A percentile compares a stretch with the other conserved stretches of the same genome.
phyloP scores from a whole-genome alignment of 2,329 filamentous ascomycete species.

The Nannizziopsis arthrosporioides region DNA sequence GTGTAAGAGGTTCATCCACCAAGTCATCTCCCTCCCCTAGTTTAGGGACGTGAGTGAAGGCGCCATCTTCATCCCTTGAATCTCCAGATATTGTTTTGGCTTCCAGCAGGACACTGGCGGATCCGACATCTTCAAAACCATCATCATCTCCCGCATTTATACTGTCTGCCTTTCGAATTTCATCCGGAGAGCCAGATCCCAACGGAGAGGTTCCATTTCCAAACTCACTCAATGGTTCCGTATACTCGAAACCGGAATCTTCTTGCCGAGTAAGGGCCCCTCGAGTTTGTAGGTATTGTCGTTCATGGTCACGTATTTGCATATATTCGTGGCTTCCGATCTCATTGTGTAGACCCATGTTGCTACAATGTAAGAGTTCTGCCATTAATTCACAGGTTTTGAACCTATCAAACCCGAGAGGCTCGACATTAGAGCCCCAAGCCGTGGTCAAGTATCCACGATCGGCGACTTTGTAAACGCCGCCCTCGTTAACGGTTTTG shows the following conservation, averaged over 20 bases:
- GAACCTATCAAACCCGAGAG: constrained; percentile 91
- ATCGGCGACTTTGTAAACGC: constrained; percentile 48
- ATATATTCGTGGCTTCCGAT: constrained; percentile 80
- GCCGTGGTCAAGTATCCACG: constrained; percentile 70
- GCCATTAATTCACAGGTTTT: constrained; percentile 99
- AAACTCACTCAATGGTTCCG: constrained; percentile 37
- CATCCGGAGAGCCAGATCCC: constrained; percentile 46
- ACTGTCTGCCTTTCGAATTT: constrained; percentile 59
- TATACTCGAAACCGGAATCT: constrained; percentile 46
- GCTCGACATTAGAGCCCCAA: constrained; percentile 83
- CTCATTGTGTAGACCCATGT: constrained; percentile 94
- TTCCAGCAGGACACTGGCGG: constrained; percentile 57
- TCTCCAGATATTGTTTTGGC: constrained; percentile 56
- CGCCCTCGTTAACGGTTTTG: constrained; percentile 45
- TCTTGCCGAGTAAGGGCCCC: constrained; percentile 51
- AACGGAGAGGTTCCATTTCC: constrained; percentile 30
- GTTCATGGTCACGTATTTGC: constrained; percentile 63
- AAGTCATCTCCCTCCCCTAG: constrained; percentile 58
- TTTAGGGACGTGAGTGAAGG: constrained; percentile 27
- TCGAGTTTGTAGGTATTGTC: constrained; percentile 62
- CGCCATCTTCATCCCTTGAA: constrained; percentile 23
- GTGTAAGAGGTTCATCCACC: constrained; percentile 65
- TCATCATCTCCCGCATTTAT: constrained; percentile 79
- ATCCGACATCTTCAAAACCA: constrained; percentile 78
- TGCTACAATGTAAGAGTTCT: constrained; percentile 91